Base-by-base conservation (phyloP, 495 filamentous ascomycete genomes). In the Aspergillus bridgeri region DNA sequence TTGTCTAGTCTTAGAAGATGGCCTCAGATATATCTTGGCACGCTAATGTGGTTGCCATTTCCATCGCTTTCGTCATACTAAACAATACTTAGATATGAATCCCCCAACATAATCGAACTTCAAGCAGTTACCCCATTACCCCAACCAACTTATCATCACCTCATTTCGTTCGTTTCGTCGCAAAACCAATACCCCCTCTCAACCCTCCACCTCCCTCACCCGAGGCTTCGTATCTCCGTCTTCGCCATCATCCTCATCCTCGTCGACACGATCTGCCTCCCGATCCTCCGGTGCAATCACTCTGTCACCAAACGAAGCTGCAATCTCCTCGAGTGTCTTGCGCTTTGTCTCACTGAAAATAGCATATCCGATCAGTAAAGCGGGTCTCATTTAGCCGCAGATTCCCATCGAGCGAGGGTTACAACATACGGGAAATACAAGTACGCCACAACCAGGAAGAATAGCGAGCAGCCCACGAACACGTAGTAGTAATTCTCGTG, bases 401-500 rank as follows among this genome's bases (percentile, higher is more conserved):
- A 49, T 18, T 24, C 20, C 7, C 18, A 21, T 21, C 1, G 0
- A 25, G 50, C 49, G 25, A 54, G 20, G 17, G 23, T 6, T 21
- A n/a, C 24, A 27, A 75, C 76, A 46, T 64, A 79, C 63, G 81
- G 81, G 66, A 83, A 83, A 64, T 75, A 83, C 33, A 82, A 69
- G 60, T 81, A 85, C 0, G 79, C 79, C 22, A 83, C 52, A 13
- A 68, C 63, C 1, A 82, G 58, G 67, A 83, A 85, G 62, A 83
- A 74, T 0, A 63, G 8, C 1, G 79, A 76, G 60, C 81, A 83
- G 6, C 51, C 77, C 9, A 82, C 79, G 42, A 83, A 84, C 29
- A 84, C 81, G 51, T 83, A 85, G 60, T 85, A 85, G 60, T 83
- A 85, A 54, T 85, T 85, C 63, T 85, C 76, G 17, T 73, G 62